Conservation (phyloP, 1,284 basidiomycete species). For the Fomitopsis betulina region DNA sequence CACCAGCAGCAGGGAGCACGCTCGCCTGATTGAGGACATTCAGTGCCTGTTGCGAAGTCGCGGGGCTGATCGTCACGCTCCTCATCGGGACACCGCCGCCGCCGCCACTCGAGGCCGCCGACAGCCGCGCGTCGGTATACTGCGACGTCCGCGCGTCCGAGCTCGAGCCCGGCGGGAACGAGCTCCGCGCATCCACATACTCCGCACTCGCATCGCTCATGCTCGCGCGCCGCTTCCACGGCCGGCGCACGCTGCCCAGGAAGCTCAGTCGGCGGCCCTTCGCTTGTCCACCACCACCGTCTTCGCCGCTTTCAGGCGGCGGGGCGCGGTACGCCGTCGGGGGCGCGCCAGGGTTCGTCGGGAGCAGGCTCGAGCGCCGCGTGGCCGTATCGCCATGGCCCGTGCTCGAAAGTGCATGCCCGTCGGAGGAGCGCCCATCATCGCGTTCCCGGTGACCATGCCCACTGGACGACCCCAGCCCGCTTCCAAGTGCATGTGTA, state of each 20-base stretch:
- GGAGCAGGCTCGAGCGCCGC: slow-evolving; percentile 21
- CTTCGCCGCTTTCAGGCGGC: slow-evolving; percentile 10
- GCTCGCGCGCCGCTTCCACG: slow-evolving; percentile 2
- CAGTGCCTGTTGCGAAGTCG: neutral
- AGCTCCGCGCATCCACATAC: neutral
- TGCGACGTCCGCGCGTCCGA: neutral
- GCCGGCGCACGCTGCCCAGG: slow-evolving; percentile 16
- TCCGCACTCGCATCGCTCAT: neutral
- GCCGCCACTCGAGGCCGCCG: neutral
- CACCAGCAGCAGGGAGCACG: neutral
- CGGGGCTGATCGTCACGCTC: slow-evolving; percentile 1
- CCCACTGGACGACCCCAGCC: slow-evolving; percentile 5
- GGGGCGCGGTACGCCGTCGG: slow-evolving; percentile 18
- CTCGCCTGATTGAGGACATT: neutral
- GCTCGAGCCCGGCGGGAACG: neutral
- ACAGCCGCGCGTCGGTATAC: neutral
- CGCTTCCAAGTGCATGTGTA: neutral
- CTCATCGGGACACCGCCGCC: slow-evolving; percentile 3
- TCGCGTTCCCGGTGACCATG: slow-evolving; percentile 7
- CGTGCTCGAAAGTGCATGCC: slow-evolving; percentile 8
- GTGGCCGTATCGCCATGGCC: neutral
- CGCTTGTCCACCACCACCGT: neutral
- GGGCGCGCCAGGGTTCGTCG: slow-evolving; percentile 14
- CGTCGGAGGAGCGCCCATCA: slow-evolving; percentile 13
- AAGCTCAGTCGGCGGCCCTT: slow-evolving; percentile 15